Base-by-base conservation (phyloP, 31 red algal species). In the Porphyra umbilicalis region DNA sequence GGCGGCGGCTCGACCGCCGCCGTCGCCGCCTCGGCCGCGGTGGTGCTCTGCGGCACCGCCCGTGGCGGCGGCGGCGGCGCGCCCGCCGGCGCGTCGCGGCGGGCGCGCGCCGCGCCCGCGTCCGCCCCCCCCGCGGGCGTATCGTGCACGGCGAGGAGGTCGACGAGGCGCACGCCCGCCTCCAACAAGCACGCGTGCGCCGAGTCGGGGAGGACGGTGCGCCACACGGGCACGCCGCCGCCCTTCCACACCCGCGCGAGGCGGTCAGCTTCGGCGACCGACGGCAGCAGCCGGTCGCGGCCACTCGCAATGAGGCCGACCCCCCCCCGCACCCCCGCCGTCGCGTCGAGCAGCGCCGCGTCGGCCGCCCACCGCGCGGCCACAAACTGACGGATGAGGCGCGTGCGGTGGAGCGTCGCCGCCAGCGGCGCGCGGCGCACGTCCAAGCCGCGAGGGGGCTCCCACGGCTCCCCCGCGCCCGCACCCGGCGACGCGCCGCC, bases 231-330 rank as follows among this genome's bases (percentile, higher is more conserved):
- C 20, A 75, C 39, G 35, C 13, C 33, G 1, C 86, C 80, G 76
- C 90, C 83, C 14, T 42, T 79, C 18, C 87, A 74, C 9, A 83
- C 18, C 3, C 18, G 34, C 15, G 40, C 25, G 32, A 94, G 85
- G 79, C 85, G 57, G 46, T 57, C 75, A 20, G 88, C 83, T 82
- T 94, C 92, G 32, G 71, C 84, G 33, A 84, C 33, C 29, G 92
- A 94, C 32, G 85, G 78, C 38, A 94, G 78, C 16, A 94, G 76
- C 7, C 80, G 71, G 67, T 94, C 92, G 57, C 86, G 86, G 33
- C 76, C 83, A 6, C 44, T 29, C 29, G 79, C 79, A 9, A 88
- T 77, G 35, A 87, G 33, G 57, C 57, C 57, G 13, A 71, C 57
- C 0, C 57, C 57, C 4, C 57, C 57, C 5, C 57, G 57, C 4